These are phyloP conservation scores for Penicillium freii DNA, from an alignment of 2,329 filamentous ascomycete species.

Conservation along the genomic window DNA sequence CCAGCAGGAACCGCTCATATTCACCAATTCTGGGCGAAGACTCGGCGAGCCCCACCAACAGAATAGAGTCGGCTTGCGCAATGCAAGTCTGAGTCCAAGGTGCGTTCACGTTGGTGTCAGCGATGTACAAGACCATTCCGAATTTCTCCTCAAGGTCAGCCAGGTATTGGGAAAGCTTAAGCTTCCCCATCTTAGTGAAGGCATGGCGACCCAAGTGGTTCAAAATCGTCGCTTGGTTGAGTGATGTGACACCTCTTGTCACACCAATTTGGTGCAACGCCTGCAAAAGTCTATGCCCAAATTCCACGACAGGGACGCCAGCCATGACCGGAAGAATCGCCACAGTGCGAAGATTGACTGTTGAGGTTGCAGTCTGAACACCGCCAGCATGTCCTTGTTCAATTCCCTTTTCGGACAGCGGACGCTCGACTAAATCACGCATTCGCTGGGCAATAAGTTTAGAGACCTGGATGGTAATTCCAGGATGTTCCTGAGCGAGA, in stretches of 20 bases:
- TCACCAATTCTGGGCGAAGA: slow-evolving; percentile 88
- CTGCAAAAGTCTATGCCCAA: slow-evolving; percentile 82
- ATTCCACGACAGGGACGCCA: slow-evolving; percentile 91
- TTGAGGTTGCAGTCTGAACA: slow-evolving; percentile 65
- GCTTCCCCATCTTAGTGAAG: slow-evolving; percentile 94
- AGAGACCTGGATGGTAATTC: slow-evolving; percentile 97
- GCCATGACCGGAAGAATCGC: slow-evolving; percentile 86
- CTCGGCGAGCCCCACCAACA: slow-evolving; percentile 88
- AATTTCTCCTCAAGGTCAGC: slow-evolving; percentile 97
- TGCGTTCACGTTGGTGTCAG: slow-evolving; percentile 94
- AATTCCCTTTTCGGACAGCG: slow-evolving; percentile 63
- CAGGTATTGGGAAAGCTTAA: slow-evolving; percentile 92
- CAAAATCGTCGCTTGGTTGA: slow-evolving; percentile 90
- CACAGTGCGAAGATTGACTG: slow-evolving; percentile 87
- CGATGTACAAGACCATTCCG: slow-evolving; percentile 90
- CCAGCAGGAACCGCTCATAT: slow-evolving; percentile 92
- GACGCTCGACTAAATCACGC: slow-evolving; percentile 82
- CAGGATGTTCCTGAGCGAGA: slow-evolving; percentile 91
- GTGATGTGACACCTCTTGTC: slow-evolving; percentile 81
- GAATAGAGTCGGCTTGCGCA: slow-evolving; percentile 90
- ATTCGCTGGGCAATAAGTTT: slow-evolving; percentile 97
- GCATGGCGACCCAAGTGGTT: slow-evolving; percentile 95
- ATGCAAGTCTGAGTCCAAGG: slow-evolving; percentile 99
- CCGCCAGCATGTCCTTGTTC: slow-evolving; percentile 59
- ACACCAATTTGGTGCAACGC: slow-evolving; percentile 87